phyloP scores from a whole-genome alignment of 2,329 filamentous ascomycete species.

The Magnaporthiopsis poae region DNA sequence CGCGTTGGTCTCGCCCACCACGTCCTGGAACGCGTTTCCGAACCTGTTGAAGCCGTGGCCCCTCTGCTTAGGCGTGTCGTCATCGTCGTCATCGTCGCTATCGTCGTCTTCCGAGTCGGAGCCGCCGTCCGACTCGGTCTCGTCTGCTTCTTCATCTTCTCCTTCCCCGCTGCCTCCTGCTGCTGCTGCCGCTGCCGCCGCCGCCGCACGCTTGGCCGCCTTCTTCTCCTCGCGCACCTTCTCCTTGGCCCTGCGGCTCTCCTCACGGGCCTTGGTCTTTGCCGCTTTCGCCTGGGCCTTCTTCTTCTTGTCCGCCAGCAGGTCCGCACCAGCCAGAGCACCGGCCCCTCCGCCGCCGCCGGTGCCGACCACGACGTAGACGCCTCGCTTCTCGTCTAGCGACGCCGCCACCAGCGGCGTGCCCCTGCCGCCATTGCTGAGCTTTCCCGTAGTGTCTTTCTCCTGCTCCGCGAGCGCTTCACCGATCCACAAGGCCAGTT shows the following conservation, averaged over 20 bases:
- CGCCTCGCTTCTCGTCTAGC: slow-evolving; percentile 73
- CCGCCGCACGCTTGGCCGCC: slow-evolving; percentile 45
- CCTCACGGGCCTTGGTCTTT: slow-evolving; percentile 54
- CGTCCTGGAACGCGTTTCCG: slow-evolving; percentile 89
- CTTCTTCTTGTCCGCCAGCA: slow-evolving; percentile 32
- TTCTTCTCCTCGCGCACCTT: slow-evolving; percentile 52
- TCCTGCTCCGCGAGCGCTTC: slow-evolving; percentile 89
- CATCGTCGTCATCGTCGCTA: slow-evolving; percentile 37
- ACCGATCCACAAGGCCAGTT: slow-evolving; percentile 86
- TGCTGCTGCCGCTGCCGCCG: slow-evolving; percentile 7
- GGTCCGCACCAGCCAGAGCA: slow-evolving; percentile 30
- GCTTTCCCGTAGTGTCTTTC: slow-evolving; percentile 60
- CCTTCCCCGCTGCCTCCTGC: slow-evolving; percentile 29
- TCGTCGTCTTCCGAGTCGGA: slow-evolving; percentile 30
- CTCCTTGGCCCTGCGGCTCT: slow-evolving; percentile 45
- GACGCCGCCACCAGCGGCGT: slow-evolving; percentile 85
- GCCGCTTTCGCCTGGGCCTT: slow-evolving; percentile 52
- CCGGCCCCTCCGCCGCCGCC: slow-evolving; percentile 75
- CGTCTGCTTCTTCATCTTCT: slow-evolving; percentile 32
- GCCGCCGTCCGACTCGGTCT: slow-evolving; percentile 38
- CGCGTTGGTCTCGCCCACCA: slow-evolving; percentile 81
- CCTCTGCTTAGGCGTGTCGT: slow-evolving; percentile 43
- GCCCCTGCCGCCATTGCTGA: slow-evolving; percentile 58
- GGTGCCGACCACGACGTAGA: slow-evolving; percentile 88
- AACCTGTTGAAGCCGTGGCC: slow-evolving; percentile 79